These are phyloP conservation scores for Plasmopara halstedii DNA, from an alignment of 352 stramenopile genomes.

Conservation along the genomic window DNA sequence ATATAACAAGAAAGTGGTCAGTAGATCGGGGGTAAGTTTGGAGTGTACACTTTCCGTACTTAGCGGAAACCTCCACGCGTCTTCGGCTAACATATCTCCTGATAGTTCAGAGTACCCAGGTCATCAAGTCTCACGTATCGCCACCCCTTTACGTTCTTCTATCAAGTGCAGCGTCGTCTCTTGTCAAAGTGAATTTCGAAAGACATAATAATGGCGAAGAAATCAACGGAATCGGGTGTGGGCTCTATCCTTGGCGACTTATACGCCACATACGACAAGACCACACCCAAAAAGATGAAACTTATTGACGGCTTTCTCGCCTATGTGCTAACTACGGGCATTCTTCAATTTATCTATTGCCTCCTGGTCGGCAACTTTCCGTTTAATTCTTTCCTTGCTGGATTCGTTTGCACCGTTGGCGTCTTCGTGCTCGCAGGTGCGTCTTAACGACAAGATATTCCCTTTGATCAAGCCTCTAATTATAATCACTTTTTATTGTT, in stretches of 20 bases:
- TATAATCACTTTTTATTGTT: not conserved
- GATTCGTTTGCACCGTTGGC: constrained; percentile 85
- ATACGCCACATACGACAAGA: constrained; percentile 69
- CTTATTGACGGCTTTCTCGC: constrained; percentile 88
- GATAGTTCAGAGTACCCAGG: constrained; percentile 2
- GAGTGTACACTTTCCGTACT: not conserved
- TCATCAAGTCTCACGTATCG: not conserved
- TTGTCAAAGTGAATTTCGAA: constrained; percentile 1
- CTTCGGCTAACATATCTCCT: constrained; percentile 1
- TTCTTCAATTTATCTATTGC: constrained; percentile 91
- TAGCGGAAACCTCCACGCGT: not conserved
- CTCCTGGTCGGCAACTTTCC: constrained; percentile 84
- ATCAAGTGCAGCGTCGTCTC: constrained; percentile 1
- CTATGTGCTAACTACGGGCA: constrained; percentile 81
- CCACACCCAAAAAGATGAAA: constrained; percentile 83
- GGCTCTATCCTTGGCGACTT: constrained; percentile 61
- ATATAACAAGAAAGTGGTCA: not conserved
- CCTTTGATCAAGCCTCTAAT: not conserved
- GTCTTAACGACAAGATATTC: constrained; percentile 2
- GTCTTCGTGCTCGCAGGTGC: constrained; percentile 85
- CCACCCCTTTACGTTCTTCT: not conserved
- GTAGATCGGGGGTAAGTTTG: not conserved
- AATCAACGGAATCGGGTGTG: constrained; percentile 26
- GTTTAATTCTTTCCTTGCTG: constrained; percentile 90
- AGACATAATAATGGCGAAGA: constrained; percentile 24